Evolutionary conservation across 2,329 filamentous ascomycete genomes (phyloP).

Genomic region (Ascochyta koolunga): DNA sequence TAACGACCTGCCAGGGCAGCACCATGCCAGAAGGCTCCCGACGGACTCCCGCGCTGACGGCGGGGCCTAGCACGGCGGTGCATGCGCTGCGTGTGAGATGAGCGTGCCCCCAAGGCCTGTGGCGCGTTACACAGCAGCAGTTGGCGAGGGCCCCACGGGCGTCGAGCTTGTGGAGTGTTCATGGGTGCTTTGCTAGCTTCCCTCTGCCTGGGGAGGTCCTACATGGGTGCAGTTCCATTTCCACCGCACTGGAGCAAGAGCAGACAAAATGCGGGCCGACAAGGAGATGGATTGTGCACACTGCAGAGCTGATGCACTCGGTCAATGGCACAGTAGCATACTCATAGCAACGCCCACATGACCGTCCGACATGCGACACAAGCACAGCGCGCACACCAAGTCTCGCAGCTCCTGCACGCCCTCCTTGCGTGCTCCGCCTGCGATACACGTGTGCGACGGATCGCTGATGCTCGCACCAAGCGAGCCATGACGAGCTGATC

Average conservation of each 20-base stretch:
- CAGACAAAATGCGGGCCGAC: neutral
- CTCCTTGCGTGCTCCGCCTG: slow-evolving; percentile 15
- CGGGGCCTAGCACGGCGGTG: slow-evolving; percentile 42
- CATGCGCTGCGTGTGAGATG: slow-evolving; percentile 29
- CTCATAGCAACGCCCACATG: slow-evolving; percentile 3
- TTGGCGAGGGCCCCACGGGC: slow-evolving; percentile 12
- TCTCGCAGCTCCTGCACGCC: slow-evolving; percentile 5
- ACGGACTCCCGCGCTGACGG: slow-evolving; percentile 39
- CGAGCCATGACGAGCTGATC: slow-evolving; percentile 10
- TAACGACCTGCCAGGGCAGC: slow-evolving; percentile 30
- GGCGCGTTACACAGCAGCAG: slow-evolving; percentile 43
- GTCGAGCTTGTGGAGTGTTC: slow-evolving; percentile 15
- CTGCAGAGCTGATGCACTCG: slow-evolving; percentile 2
- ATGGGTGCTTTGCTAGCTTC: neutral
- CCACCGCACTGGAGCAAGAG: neutral
- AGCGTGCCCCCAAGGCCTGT: slow-evolving; percentile 35
- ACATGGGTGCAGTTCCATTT: neutral
- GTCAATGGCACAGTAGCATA: slow-evolving; percentile 13
- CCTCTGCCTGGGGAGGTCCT: slow-evolving; percentile 17
- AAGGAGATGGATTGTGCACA: slow-evolving; percentile 1
- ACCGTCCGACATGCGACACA: slow-evolving; percentile 14
- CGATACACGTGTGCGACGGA: slow-evolving; percentile 19
- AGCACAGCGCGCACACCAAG: slow-evolving; percentile 14
- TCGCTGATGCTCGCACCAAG: slow-evolving; percentile 20
- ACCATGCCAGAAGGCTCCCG: slow-evolving; percentile 29